Conservation (phyloP, 495 filamentous ascomycete genomes). For the Penicillium bovifimosum region DNA sequence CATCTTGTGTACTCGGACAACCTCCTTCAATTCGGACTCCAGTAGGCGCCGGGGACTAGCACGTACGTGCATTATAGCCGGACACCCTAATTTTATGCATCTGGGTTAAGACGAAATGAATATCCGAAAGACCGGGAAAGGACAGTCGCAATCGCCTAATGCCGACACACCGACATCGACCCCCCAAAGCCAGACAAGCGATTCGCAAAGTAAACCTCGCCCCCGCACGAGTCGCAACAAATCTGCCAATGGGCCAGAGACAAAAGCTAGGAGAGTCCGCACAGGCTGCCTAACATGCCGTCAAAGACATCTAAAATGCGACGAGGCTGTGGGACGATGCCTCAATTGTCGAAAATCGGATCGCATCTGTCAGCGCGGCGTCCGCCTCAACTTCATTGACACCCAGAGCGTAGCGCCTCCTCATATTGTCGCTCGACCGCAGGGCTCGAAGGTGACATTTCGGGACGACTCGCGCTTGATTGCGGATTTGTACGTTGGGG, state of each 20-base stretch:
- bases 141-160: slow-evolving; percentile 11
- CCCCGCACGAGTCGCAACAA: slow-evolving; percentile 19
- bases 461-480: slow-evolving; percentile 87
- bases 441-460: slow-evolving; percentile 70
- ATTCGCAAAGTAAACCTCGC: slow-evolving; percentile 17
- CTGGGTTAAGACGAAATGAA: slow-evolving; percentile 12
- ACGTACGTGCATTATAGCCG: not conserved
- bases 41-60: slow-evolving; percentile 23
- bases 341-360: slow-evolving; percentile 86
- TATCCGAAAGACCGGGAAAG: slow-evolving; percentile 14
- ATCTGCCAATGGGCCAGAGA: slow-evolving; percentile 19
- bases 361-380: slow-evolving; percentile 76
- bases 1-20: slow-evolving; percentile 16
- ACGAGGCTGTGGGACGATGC: slow-evolving; percentile 76
- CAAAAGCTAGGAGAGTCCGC: slow-evolving; percentile 64
- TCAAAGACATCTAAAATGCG: slow-evolving; percentile 73
- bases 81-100: not conserved
- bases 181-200: slow-evolving; percentile 16
- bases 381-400: slow-evolving; percentile 92
- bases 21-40: slow-evolving; percentile 8
- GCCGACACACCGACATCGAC: slow-evolving; percentile 11
- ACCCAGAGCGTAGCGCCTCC: slow-evolving; percentile 68
- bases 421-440: slow-evolving; percentile 49
- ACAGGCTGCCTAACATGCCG: slow-evolving; percentile 77
- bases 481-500: slow-evolving; percentile 86